phyloP scores from a whole-genome alignment of 176 grass and related monocot species.

The barley (Hordeum vulgare) region DNA sequence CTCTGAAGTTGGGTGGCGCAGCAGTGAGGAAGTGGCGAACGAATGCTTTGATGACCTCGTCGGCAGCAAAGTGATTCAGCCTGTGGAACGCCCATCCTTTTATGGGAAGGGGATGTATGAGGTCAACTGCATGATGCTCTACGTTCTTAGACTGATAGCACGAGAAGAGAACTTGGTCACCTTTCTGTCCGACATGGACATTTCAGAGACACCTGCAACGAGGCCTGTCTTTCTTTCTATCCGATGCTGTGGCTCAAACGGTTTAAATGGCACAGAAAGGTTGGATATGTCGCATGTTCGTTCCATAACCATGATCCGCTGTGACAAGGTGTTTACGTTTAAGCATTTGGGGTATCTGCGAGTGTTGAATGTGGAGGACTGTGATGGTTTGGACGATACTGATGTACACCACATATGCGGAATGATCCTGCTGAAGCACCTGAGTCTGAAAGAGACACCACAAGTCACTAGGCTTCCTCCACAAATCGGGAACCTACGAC shows the following conservation, averaged over 20 bases:
- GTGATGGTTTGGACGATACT: background rate
- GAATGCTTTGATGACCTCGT: slow-evolving; percentile 10
- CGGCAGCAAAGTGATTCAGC: slow-evolving; percentile 13
- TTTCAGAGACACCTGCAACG: background rate
- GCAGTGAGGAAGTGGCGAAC: background rate
- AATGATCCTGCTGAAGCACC: background rate
- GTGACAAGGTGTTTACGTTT: background rate
- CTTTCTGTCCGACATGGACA: background rate
- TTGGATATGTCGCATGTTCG: background rate
- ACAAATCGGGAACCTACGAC: background rate
- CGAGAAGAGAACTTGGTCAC: background rate
- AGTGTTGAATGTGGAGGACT: slow-evolving; percentile 12
- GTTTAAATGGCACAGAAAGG: background rate
- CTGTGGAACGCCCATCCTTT: background rate
- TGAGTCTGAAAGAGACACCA: background rate
- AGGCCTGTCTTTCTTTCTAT: background rate
- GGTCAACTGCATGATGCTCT: slow-evolving; percentile 3
- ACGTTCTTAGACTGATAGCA: background rate
- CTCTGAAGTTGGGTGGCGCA: background rate
- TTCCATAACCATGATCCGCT: background rate
- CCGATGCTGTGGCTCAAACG: background rate
- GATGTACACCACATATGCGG: background rate
- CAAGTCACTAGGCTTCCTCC: background rate
- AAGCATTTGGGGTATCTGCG: background rate
- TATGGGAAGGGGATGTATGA: background rate